phyloP scores from a whole-genome alignment of 352 stramenopile species.

The Phytophthora idaei region DNA sequence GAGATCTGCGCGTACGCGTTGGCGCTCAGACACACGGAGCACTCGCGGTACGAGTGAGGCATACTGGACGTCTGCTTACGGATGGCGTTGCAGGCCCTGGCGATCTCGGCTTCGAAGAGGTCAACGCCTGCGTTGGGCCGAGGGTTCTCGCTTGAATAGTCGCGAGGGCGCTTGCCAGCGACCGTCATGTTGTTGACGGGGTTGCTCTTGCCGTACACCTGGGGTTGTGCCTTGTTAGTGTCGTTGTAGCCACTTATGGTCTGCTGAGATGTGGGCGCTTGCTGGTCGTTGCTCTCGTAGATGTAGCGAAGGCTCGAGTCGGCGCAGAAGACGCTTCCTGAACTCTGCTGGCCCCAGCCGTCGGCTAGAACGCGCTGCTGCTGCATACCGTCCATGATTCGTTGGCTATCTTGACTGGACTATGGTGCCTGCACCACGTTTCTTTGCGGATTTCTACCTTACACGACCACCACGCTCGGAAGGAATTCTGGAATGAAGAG shows the following conservation, averaged over 20 bases:
- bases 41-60: conserved; percentile 69
- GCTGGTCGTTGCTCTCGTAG: conserved; percentile 56
- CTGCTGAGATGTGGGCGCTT: background rate
- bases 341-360: conserved; percentile 60
- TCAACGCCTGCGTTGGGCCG: conserved; percentile 45
- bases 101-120: conserved; percentile 69
- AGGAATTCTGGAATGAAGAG: conserved; percentile 24
- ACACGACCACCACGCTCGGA: conserved; percentile 25
- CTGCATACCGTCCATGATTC: conserved; percentile 32
- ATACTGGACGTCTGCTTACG: conserved; percentile 46
- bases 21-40: conserved; percentile 71
- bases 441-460: conserved; percentile 18
- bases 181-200: conserved; percentile 23
- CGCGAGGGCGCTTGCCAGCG: conserved; percentile 33
- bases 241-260: background rate
- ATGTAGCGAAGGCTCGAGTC: conserved; percentile 84
- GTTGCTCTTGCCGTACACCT: conserved; percentile 13
- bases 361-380: conserved; percentile 73
- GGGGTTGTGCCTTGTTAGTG: conserved; percentile 3
- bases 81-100: conserved; percentile 59
- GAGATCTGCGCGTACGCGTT: conserved; percentile 78
- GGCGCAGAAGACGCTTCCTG: conserved; percentile 78
- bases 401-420: conserved; percentile 14
- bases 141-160: conserved; percentile 27
- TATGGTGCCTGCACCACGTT: conserved; percentile 19